Evolutionary conservation across 495 filamentous ascomycete genomes (phyloP).

Genomic region (Rusavskia elegans): DNA sequence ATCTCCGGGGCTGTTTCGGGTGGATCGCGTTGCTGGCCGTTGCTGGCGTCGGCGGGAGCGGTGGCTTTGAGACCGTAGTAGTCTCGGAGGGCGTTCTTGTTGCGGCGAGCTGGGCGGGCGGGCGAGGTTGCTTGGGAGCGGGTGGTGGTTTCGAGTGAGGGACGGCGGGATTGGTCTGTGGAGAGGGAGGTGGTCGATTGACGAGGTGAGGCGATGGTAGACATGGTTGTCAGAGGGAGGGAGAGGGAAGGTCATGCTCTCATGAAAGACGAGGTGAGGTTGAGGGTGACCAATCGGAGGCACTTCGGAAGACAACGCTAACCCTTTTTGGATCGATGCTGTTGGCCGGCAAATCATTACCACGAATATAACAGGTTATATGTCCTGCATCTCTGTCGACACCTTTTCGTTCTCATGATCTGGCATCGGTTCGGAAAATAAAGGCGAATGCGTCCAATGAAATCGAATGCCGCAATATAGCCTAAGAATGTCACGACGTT

Average conservation of each 20-base stretch:
- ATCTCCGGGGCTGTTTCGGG: slow-evolving; percentile 2
- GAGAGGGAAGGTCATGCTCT: no score
- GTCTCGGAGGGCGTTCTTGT: slow-evolving; percentile 74
- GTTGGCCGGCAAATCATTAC: no score
- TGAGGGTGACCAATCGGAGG: neutral
- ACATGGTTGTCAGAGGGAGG: slow-evolving; percentile 36
- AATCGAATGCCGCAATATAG: no score
- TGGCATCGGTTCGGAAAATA: no score
- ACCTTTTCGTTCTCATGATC: no score
- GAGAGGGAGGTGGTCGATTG: slow-evolving; percentile 50
- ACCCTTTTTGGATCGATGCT: no score
- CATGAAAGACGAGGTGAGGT: neutral
- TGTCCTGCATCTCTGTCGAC: no score
- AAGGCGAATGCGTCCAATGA: no score
- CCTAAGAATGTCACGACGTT: no score
- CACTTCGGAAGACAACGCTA: neutral
- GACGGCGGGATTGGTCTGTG: slow-evolving; percentile 53
- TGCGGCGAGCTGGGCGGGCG: slow-evolving; percentile 32
- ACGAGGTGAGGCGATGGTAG: slow-evolving; percentile 58
- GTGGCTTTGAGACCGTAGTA: slow-evolving; percentile 74
- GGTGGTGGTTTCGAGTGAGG: slow-evolving; percentile 40
- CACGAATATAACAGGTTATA: no score
- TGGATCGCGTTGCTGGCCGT: slow-evolving; percentile 19
- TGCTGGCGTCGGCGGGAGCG: slow-evolving; percentile 15
- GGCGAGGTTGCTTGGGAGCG: slow-evolving; percentile 34